Base-by-base conservation (phyloP, 1,284 basidiomycete species). In the Meripilus lineatus region DNA sequence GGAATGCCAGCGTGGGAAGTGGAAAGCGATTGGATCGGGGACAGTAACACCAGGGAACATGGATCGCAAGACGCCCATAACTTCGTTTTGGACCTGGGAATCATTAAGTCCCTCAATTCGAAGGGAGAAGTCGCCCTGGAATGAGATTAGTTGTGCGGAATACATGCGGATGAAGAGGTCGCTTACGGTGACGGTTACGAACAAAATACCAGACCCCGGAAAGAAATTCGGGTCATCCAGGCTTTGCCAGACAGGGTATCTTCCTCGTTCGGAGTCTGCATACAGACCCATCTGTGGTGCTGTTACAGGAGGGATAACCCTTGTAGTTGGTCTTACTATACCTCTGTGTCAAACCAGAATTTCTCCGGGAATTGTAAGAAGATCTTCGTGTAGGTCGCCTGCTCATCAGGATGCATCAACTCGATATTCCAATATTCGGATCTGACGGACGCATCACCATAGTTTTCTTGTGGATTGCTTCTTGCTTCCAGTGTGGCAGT, bases 261-360 rank as follows among this genome's bases (percentile, higher is more conserved):
- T 67, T 7, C 83, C 83, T 18, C 81, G 74, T 45, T 75, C 67
- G 17, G 65, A 58, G 50, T 79, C 79, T 7, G 82, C 82, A 52
- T 82, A 84, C 8, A 84, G 56, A 5, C 65, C 75, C 64, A 78
- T 74, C 78, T 82, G 47, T 8, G 6, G 11, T 11, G n/a, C n/a
- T n/a, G n/a, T n/a, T n/a, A n/a, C n/a, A n/a, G n/a, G 10, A 15
- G 14, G 5, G 18, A 30, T 37, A 28, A 15, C 5, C 23, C 23
- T 8, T 17, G 5, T 14, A n/a, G n/a, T n/a, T n/a, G n/a, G n/a
- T n/a, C n/a, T n/a, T n/a, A n/a, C n/a, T 50, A 15, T 41, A 53
- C 81, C 72, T 85, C 70, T 0, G 79, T 79, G 37, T 78, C 70
- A 46, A 82, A 82, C 84, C 84, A 86, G 61, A 85, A 86, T 33